phyloP scores from a whole-genome alignment of 2,329 filamentous ascomycete species.

The Fusarium citri region DNA sequence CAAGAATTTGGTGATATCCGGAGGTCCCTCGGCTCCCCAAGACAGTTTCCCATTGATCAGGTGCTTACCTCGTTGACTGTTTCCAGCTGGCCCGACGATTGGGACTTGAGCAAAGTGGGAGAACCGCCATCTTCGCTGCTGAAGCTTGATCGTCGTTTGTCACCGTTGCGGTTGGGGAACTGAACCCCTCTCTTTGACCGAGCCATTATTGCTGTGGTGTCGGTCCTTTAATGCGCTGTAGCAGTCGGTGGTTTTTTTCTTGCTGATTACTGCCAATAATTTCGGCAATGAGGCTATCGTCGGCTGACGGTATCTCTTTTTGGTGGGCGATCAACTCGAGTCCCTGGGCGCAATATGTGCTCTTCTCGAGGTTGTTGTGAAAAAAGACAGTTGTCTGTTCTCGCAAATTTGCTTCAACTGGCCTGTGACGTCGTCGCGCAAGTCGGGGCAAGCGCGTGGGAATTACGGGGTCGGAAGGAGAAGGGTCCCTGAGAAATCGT shows the following conservation, averaged over 20 bases:
- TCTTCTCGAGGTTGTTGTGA: background rate
- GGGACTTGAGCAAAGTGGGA: conserved; percentile 47
- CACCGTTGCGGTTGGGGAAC: conserved; percentile 61
- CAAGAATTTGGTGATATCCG: background rate
- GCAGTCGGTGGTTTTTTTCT: background rate
- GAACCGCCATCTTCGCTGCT: conserved; percentile 69
- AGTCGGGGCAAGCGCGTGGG: conserved; percentile 25
- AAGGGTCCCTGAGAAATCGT: conserved; percentile 20
- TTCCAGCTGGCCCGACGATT: conserved; percentile 47
- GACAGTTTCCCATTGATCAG: background rate
- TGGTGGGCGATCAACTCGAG: background rate
- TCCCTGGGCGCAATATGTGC: conserved; percentile 8
- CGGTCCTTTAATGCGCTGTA: conserved; percentile 11
- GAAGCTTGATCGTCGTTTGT: conserved; percentile 75
- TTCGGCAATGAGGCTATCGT: conserved; percentile 21
- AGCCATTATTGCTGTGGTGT: conserved; percentile 45
- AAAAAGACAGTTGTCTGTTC: conserved; percentile 8
- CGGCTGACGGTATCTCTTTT: conserved; percentile 3
- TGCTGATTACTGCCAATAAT: conserved; percentile 1
- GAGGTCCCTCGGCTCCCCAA: background rate
- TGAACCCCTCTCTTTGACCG: conserved; percentile 64
- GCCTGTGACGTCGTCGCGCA: conserved; percentile 32
- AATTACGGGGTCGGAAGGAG: conserved; percentile 26
- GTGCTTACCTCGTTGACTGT: conserved; percentile 53
- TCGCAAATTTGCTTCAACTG: conserved; percentile 7